phyloP scores from a whole-genome alignment of 495 filamentous ascomycete species.

The Penicillium bialowiezense region DNA sequence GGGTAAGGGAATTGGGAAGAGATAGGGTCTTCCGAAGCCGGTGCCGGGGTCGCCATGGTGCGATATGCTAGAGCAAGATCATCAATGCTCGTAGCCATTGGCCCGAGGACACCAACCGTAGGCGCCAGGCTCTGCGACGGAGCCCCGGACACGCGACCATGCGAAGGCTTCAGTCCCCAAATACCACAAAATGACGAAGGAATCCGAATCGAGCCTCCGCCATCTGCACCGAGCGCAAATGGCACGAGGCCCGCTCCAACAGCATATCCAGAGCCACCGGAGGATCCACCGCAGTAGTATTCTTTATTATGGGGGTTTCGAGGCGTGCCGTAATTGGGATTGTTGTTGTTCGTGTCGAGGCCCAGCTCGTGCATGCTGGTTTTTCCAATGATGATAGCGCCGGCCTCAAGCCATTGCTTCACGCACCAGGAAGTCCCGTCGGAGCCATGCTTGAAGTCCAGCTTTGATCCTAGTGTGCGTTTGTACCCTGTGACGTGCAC shows the following conservation, averaged over 20 bases:
- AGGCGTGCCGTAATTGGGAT: conserved; percentile 76
- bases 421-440: conserved; percentile 69
- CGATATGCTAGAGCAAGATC: conserved; percentile 85
- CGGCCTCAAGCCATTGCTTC: conserved; percentile 69
- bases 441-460: conserved; percentile 51
- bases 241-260: conserved; percentile 74
- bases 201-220: conserved; percentile 81
- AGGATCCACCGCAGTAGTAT: conserved; percentile 89
- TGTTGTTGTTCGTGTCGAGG: conserved; percentile 79
- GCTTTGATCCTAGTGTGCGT: conserved; percentile 58
- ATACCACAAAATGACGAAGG: conserved; percentile 81
- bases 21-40: conserved; percentile 41
- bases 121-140: conserved; percentile 61
- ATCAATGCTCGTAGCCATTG: conserved; percentile 71
- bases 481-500: conserved; percentile 71
- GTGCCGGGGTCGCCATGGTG: conserved; percentile 69
- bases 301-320: conserved; percentile 74
- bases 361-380: conserved; percentile 92
- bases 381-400: conserved; percentile 81
- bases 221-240: conserved; percentile 80
- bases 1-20: conserved; percentile 52
- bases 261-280: conserved; percentile 78
- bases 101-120: conserved; percentile 67
- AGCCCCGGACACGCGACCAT: conserved; percentile 65
- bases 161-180: conserved; percentile 83